Evolutionary conservation across 176 grass and related monocot species (phyloP), one percentile per base, ranked within the genome.

Genomic region (Hyparrhenia diplandra): DNA sequence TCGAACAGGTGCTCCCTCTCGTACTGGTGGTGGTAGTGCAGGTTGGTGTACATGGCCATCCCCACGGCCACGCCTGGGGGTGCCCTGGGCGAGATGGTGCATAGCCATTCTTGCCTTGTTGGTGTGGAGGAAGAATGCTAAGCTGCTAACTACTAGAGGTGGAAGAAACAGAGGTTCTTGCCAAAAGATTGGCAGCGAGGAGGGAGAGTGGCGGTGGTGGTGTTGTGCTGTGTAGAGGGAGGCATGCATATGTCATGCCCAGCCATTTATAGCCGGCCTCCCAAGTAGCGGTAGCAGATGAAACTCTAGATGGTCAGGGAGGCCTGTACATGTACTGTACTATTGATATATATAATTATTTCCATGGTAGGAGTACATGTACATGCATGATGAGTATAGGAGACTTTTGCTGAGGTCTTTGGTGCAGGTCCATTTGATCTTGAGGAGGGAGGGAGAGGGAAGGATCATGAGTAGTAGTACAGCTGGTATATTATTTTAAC

Each of bases 1-100:
- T 88, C 90, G 32, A 96, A 96, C 72, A 96, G 83, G 64, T 84
- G 88, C 73, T 96, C 84, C 86, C 80, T 93, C 85, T 97, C 93
- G 71, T 96, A 84, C 30, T 82, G 81, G 69, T 84, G 85, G 41
- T 86, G 85, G 85, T 78, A 81, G 86, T 86, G 83, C 13, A 83
- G 89, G 81, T 90, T 91, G 7, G 88, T 84, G 83, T 94, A 80
- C 91, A 93, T 90, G 91, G 87, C 79, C 57, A 90, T 71, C 89
- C n/a, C 90, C 88, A 90, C 62, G 90, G 84, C 93, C 93, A 96
- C 24, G 83, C 78, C 61, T 87, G 89, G 25, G 85, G 72, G n/a
- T 60, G 83, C 88, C 34, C n/a, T 92, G 89, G 25, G 76, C 80
- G 31, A 83, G 75, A 87, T 77, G 84, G 85, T 90, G 88, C 82